Conservation (phyloP, 345 rosid species). For the Dimocarpus longan region DNA sequence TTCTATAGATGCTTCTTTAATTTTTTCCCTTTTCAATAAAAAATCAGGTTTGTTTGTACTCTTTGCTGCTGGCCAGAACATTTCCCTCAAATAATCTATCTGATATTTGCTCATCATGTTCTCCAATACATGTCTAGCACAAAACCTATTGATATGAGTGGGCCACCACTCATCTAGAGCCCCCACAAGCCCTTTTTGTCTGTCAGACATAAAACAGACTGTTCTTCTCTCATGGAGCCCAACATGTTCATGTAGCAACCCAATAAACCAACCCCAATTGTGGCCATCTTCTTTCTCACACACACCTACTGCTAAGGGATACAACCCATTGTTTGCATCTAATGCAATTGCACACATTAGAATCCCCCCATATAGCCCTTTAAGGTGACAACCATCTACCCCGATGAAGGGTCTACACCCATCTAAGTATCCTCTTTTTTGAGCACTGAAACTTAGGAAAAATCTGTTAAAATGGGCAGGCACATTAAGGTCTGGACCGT, state of each 20-base stretch:
- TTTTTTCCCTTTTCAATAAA: neutral
- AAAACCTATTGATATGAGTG: neutral
- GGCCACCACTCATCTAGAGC: neutral
- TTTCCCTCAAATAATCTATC: neutral
- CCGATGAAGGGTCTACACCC: neutral
- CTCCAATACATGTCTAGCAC: neutral
- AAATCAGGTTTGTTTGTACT: neutral
- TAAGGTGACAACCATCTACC: neutral
- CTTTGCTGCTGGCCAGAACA: neutral
- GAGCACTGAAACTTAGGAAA: neutral
- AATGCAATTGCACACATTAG: neutral
- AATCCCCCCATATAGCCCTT: neutral
- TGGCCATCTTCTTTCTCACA: neutral
- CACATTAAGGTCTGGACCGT: neutral
- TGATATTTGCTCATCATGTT: neutral
- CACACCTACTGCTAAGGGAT: neutral
- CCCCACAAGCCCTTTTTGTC: neutral
- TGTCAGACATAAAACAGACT: neutral
- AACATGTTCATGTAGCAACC: neutral
- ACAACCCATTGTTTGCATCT: neutral
- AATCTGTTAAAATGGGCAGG: neutral
- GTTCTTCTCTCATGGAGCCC: neutral
- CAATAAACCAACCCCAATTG: neutral
- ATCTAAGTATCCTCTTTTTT: neutral
- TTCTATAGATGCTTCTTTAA: neutral